Conservation (phyloP, 345 rosid genomes). For the Triadica sebifera region DNA sequence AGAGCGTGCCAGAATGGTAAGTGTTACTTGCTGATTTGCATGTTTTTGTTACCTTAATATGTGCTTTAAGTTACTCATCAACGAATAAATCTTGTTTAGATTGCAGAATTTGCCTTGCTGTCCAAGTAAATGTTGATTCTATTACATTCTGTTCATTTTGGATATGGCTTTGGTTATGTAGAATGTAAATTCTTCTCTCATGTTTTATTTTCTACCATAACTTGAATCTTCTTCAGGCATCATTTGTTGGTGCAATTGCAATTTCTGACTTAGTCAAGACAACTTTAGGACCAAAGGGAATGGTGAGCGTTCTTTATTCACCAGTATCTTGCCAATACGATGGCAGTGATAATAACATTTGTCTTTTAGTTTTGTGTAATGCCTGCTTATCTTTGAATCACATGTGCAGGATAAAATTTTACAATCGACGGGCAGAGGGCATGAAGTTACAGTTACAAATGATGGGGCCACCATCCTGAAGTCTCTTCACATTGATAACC, state of each 20-base stretch:
- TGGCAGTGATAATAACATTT: neutral
- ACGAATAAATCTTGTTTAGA: neutral
- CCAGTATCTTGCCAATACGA: neutral
- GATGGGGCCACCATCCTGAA: conserved; percentile 98
- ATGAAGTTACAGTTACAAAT: conserved; percentile 76
- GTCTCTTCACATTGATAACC: conserved; percentile 90
- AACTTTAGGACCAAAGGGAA: conserved; percentile 96
- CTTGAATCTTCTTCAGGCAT: conserved; percentile 45
- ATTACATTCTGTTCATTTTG: neutral
- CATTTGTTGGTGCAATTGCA: conserved; percentile 95
- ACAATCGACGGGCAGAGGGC: conserved; percentile 94
- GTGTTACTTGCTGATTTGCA: conserved; percentile 8
- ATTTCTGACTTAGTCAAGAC: conserved; percentile 88
- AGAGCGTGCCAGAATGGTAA: conserved; percentile 93
- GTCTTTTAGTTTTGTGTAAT: neutral
- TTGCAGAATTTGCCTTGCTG: neutral
- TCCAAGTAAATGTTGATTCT: neutral
- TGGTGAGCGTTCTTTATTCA: conserved; percentile 46
- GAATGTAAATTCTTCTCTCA: neutral
- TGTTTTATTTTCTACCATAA: neutral
- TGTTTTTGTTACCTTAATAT: neutral
- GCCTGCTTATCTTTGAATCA: conserved; percentile 18
- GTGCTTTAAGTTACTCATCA: neutral
- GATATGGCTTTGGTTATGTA: neutral
- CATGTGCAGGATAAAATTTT: conserved; percentile 76